These are phyloP conservation scores for Tricholoma matsutake DNA, from an alignment of 768 basidiomycete genomes.

Conservation along the genomic window DNA sequence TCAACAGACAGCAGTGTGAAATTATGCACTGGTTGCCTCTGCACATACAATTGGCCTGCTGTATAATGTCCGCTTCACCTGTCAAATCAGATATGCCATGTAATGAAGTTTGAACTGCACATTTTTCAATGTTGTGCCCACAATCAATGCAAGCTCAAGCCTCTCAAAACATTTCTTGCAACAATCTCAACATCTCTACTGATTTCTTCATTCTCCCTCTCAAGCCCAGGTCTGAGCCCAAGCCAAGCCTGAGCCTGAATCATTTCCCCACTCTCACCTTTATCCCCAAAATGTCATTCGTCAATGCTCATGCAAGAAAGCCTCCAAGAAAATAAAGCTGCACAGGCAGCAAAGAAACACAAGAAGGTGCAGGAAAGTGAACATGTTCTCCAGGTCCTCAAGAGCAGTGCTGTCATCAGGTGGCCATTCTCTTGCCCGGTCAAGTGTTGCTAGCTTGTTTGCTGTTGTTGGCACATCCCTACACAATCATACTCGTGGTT, in stretches of 20 bases:
- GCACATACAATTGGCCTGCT: no score
- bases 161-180: no score
- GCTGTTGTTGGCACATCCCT: constrained; percentile 31
- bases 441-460: constrained; percentile 29
- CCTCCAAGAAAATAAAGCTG: constrained; percentile 69
- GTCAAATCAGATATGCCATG: no score
- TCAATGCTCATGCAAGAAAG: constrained; percentile 69
- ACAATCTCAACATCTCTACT: no score
- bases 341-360: constrained; percentile 63
- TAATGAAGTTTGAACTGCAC: no score
- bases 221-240: no score
- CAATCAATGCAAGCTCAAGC: no score
- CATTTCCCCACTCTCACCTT: background rate
- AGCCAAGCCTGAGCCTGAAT: background rate
- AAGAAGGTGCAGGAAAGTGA: constrained; percentile 70
- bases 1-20: no score
- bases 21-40: no score
- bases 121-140: no score
- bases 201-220: no score
- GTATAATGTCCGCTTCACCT: no score
- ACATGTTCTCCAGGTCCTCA: constrained; percentile 67
- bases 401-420: constrained; percentile 48
- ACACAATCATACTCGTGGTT: constrained; percentile 13
- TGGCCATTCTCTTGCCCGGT: constrained; percentile 29
- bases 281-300: constrained; percentile 46